Evolutionary conservation across 2,329 filamentous ascomycete genomes (phyloP), one percentile per base, ranked within the genome.

Genomic region (Aspergillus pseudotamarii): DNA sequence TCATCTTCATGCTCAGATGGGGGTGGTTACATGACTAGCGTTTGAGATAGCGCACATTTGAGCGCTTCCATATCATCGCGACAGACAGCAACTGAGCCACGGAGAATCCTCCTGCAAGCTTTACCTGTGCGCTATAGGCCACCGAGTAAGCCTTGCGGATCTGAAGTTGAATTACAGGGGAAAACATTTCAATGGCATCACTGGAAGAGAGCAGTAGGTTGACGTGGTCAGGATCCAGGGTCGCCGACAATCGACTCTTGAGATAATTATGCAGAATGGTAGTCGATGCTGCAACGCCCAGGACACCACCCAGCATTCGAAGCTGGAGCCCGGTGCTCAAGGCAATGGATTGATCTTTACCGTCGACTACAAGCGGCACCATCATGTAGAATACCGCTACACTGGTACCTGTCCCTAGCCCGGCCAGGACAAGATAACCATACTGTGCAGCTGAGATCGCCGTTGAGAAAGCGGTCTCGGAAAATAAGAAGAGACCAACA

Each of bases 321-420:
- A 79, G 71, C 61, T 80, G 79, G 5, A 78, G 78, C 8, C 76
- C 68, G 6, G 75, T 71, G 14, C 78, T 77, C 69, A 80, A 74
- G 0, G 70, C 71, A 48, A 79, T 75, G 9, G 71, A 69, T 60
- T 23, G 16, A 45, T 59, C 38, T 11, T 58, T 61, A 3, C 61
- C 48, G 11, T 68, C 65, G 12, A 69, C 65, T 3, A 68, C 43
- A 1, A 50, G 46, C 14, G 68, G 67, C 8, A 64, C 61, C 2
- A 59, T 51, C 62, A 69, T 70, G 12, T 66, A 69, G n/a, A 68
- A 60, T 4, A 62, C 62, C 2, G 65, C 57, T 16, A 68, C 57
- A 12, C 62, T 58, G 9, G 64, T 57, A 3, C 68, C 68, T 2
- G 57, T 51, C 3, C 68, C 67, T 2, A 70, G 6, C 1, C 68